Evolutionary conservation across 1,284 basidiomycete genomes (phyloP).

Genomic region (Apiotrichum gracile): DNA sequence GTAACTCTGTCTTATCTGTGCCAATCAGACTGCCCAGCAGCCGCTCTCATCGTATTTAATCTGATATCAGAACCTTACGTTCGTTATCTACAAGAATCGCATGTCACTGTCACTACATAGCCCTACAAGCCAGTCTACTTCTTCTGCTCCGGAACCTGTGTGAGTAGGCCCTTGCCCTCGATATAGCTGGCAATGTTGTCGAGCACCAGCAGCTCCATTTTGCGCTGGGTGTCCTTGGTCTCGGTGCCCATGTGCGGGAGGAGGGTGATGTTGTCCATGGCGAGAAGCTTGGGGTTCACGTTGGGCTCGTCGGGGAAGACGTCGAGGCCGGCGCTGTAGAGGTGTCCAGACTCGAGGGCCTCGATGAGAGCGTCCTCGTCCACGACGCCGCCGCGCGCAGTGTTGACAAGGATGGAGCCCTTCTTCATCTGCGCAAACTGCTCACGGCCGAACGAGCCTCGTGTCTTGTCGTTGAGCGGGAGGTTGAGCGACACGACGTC

Average conservation of each 20-base stretch:
- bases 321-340: slow-evolving; percentile 77
- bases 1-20: too few species aligned
- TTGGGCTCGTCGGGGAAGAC: slow-evolving; percentile 84
- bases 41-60: too few species aligned
- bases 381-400: slow-evolving; percentile 81
- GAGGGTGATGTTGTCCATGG: slow-evolving; percentile 72
- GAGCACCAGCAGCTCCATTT: slow-evolving; percentile 46
- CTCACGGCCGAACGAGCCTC: slow-evolving; percentile 66
- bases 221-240: slow-evolving; percentile 69
- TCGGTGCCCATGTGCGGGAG: slow-evolving; percentile 89
- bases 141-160: slow-evolving; percentile 45
- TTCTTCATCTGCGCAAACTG: slow-evolving; percentile 75
- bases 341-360: slow-evolving; percentile 76
- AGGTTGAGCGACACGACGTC: slow-evolving; percentile 63
- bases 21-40: too few species aligned
- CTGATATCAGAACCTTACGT: too few species aligned
- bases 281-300: slow-evolving; percentile 71
- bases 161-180: slow-evolving; percentile 39
- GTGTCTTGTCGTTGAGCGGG: slow-evolving; percentile 61
- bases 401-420: slow-evolving; percentile 77
- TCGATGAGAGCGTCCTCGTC: slow-evolving; percentile 79
- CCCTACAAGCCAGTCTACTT: slow-evolving; percentile 4
- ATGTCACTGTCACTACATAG: too few species aligned
- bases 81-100: too few species aligned
- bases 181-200: slow-evolving; percentile 43